A percentile compares a stretch with the other conserved stretches of the same genome.
These are phyloP conservation scores for Xylariaceae sp. DNA, from an alignment of 2,329 filamentous ascomycete species.

Conservation along the genomic window DNA sequence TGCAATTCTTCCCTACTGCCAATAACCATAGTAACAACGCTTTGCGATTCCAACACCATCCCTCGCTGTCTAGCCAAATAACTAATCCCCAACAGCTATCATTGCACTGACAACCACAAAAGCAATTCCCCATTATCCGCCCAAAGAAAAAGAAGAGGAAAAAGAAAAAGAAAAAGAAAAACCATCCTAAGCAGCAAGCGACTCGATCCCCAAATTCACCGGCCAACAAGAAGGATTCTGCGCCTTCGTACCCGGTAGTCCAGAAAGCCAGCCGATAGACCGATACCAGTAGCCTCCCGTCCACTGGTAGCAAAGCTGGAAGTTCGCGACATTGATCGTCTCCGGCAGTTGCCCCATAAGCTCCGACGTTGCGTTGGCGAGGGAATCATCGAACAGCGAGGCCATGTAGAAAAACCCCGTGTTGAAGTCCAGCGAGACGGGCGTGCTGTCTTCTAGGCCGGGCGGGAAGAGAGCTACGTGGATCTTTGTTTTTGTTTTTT, in stretches of 20 bases:
- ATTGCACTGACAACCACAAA: too few relatives aligned
- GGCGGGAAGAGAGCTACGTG: conserved; percentile 8
- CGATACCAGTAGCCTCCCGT: conserved; percentile 16
- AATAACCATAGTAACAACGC: too few relatives aligned
- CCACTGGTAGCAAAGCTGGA: conserved; percentile 18
- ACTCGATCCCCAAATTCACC: conserved; percentile 14
- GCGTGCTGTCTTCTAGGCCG: conserved; percentile 1
- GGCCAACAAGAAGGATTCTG: conserved; percentile 18
- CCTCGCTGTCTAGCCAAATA: too few relatives aligned
- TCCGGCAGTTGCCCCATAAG: neutral
- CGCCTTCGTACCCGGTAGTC: conserved; percentile 1
- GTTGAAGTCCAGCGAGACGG: conserved; percentile 7
- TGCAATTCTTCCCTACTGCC: too few relatives aligned
- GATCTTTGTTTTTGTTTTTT: conserved; percentile 1
- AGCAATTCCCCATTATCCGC: too few relatives aligned
- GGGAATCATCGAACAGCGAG: conserved; percentile 7
- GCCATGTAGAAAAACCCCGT: conserved; percentile 13
- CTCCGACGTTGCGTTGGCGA: conserved; percentile 8
- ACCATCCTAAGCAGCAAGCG: neutral
- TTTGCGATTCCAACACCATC: too few relatives aligned
- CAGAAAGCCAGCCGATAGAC: conserved; percentile 16
- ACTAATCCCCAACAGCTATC: too few relatives aligned
- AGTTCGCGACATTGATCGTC: conserved; percentile 4
- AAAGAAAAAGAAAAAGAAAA: too few relatives aligned
- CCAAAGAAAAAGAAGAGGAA: too few relatives aligned